phyloP scores from a whole-genome alignment of 768 basidiomycete species.

The Gautieria morchelliformis region DNA sequence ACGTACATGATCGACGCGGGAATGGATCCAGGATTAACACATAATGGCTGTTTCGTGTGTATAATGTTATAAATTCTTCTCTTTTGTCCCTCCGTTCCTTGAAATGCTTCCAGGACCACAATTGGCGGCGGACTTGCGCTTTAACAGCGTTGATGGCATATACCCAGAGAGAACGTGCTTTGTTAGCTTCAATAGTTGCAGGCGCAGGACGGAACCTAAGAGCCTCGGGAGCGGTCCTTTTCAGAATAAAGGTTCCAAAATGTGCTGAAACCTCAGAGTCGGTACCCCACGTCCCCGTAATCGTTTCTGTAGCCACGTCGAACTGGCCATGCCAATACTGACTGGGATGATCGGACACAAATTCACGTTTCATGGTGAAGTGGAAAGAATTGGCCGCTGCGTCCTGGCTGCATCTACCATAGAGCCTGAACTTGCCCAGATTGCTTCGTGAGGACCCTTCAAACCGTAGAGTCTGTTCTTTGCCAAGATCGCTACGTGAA shows the following conservation, averaged over 20 bases:
- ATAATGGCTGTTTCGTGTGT: no score
- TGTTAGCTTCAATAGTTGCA: conserved; percentile 15
- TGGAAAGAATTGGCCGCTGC: no score
- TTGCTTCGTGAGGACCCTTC: neutral
- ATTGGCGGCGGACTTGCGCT: conserved; percentile 15
- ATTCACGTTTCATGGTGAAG: conserved; percentile 8
- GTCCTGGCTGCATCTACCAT: conserved; percentile 9
- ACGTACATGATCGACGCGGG: no score
- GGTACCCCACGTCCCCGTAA: conserved; percentile 21
- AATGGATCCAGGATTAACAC: no score
- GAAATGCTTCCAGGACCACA: conserved; percentile 25
- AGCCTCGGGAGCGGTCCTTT: conserved; percentile 18
- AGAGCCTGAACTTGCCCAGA: conserved; percentile 12
- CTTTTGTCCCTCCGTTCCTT: conserved; percentile 3
- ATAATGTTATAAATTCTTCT: neutral
- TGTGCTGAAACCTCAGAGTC: neutral
- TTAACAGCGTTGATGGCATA: conserved; percentile 21
- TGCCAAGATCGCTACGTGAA: no score
- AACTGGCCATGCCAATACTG: conserved; percentile 15
- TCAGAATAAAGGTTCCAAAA: conserved; percentile 17
- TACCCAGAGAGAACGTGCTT: conserved; percentile 22
- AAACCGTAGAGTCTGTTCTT: no score
- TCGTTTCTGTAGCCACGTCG: conserved; percentile 12
- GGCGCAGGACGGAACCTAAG: conserved; percentile 22
- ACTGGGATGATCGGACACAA: conserved; percentile 16